Evolutionary conservation across 768 basidiomycete species (phyloP).

Genomic region (Inosperma sp.): DNA sequence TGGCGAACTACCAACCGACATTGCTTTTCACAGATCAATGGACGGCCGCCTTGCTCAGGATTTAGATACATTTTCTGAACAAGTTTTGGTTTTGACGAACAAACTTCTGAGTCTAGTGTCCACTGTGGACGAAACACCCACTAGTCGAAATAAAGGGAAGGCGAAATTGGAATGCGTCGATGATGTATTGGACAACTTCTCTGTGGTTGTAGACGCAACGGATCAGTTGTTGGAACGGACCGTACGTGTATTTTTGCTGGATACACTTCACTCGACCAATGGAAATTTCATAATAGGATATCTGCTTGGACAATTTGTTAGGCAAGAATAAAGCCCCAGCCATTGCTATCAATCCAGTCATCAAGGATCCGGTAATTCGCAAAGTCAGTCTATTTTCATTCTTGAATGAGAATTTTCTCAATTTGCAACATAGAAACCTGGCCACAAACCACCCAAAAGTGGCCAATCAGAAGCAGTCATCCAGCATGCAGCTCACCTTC

Average conservation of each 20-base stretch:
- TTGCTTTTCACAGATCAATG: slow-evolving; percentile 87
- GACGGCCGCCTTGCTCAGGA: slow-evolving; percentile 64
- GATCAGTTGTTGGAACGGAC: slow-evolving; percentile 83
- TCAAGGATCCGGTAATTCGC: slow-evolving; percentile 24
- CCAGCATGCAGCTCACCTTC: slow-evolving; percentile 68
- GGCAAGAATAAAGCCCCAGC: slow-evolving; percentile 66
- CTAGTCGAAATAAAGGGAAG: slow-evolving; percentile 47
- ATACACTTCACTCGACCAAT: background rate
- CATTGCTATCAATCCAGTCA: slow-evolving; percentile 49
- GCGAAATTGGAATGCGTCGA: slow-evolving; percentile 60
- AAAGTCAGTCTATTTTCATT: slow-evolving; percentile 24
- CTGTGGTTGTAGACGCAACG: slow-evolving; percentile 74
- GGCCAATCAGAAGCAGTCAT: slow-evolving; percentile 56
- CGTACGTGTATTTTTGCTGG: slow-evolving; percentile 36
- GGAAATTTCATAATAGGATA: slow-evolving; percentile 51
- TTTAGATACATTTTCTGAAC: slow-evolving; percentile 63
- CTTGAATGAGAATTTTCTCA: background rate
- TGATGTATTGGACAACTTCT: slow-evolving; percentile 80
- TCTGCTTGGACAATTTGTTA: slow-evolving; percentile 71
- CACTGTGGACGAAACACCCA: slow-evolving; percentile 34
- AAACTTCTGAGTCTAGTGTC: slow-evolving; percentile 52
- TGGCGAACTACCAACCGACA: slow-evolving; percentile 62
- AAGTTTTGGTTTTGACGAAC: slow-evolving; percentile 64
- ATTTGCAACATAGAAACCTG: slow-evolving; percentile 13
- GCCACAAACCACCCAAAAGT: slow-evolving; percentile 20